Evolutionary conservation across 352 stramenopile species (phyloP).

Genomic region (Phytophthora sojae): DNA sequence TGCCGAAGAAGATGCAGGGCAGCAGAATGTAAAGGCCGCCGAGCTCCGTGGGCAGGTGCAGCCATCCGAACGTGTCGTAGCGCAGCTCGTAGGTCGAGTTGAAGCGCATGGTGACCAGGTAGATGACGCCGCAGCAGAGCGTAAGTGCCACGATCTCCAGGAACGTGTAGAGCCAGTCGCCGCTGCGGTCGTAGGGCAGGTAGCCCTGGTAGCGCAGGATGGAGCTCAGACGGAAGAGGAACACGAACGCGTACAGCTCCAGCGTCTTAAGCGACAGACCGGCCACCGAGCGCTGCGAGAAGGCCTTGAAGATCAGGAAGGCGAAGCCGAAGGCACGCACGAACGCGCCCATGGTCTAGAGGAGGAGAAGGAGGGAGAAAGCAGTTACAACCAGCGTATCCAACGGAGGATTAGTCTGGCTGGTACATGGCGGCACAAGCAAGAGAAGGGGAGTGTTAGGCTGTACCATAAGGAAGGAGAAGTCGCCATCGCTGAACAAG

Average conservation of each 20-base stretch:
- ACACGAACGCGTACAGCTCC: constrained; percentile 97
- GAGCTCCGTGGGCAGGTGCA: constrained; percentile 86
- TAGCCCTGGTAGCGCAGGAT: constrained; percentile 99
- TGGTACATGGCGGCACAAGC: too few species aligned
- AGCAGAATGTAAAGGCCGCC: constrained; percentile 86
- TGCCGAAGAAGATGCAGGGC: constrained; percentile 90
- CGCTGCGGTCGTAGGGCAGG: constrained; percentile 92
- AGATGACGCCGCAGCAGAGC: constrained; percentile 90
- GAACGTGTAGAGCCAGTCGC: constrained; percentile 98
- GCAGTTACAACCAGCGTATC: neutral
- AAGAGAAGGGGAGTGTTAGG: neutral
- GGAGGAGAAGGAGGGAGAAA: neutral
- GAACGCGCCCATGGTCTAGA: constrained; percentile 90
- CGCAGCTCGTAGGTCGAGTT: constrained; percentile 96
- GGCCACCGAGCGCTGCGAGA: constrained; percentile 91
- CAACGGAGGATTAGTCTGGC: neutral
- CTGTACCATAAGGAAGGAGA: constrained; percentile 97
- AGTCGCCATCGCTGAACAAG: constrained; percentile 97
- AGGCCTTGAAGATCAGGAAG: constrained; percentile 96
- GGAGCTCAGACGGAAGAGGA: constrained; percentile 96
- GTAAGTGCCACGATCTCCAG: constrained; percentile 93
- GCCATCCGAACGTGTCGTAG: constrained; percentile 96
- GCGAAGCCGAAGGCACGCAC: constrained; percentile 91
- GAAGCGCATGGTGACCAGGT: constrained; percentile 93
- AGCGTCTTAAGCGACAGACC: constrained; percentile 97